phyloP scores from a whole-genome alignment of 2,329 filamentous ascomycete species.

The Epichloe bromicola region DNA sequence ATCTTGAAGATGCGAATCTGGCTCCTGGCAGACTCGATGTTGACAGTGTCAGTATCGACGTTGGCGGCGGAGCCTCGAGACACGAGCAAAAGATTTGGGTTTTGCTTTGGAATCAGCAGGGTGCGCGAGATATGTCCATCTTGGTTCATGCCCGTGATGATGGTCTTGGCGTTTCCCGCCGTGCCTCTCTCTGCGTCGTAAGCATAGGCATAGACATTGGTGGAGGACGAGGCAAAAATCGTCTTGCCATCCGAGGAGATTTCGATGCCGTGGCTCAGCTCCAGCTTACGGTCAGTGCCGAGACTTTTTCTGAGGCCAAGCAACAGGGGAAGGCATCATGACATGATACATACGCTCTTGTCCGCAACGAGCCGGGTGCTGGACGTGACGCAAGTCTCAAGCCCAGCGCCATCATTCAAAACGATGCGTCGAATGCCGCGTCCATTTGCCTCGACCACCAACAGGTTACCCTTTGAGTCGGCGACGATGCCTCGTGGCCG shows the following conservation, averaged over 20 bases:
- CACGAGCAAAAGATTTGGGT: constrained; percentile 43
- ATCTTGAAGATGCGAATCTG: constrained; percentile 42
- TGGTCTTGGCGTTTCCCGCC: constrained; percentile 26
- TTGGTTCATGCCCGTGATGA: constrained; percentile 45
- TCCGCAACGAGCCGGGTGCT: constrained; percentile 16
- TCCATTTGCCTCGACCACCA: constrained; percentile 19
- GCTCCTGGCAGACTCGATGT: constrained; percentile 38
- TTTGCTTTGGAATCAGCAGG: constrained; percentile 39
- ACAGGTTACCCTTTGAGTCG: constrained; percentile 23
- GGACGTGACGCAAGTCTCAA: constrained; percentile 17
- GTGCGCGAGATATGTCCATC: constrained; percentile 51
- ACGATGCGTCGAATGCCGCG: constrained; percentile 21
- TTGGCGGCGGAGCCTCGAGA: constrained; percentile 47
- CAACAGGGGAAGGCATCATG: no score
- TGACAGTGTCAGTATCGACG: constrained; percentile 36
- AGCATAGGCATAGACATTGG: constrained; percentile 43
- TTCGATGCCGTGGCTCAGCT: constrained; percentile 38
- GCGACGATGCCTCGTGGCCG: constrained; percentile 21
- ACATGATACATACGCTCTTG: constrained; percentile 10
- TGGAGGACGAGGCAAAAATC: constrained; percentile 36
- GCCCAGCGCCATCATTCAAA: constrained; percentile 17
- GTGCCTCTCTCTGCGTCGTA: constrained; percentile 41
- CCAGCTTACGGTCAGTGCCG: not conserved
- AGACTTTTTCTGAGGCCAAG: not conserved
- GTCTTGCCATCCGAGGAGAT: constrained; percentile 32